A percentile compares a stretch with the other conserved stretches of the same genome.
Conservation (phyloP, 148 eudicot genomes). For the Vaccinium vitisidaea region DNA sequence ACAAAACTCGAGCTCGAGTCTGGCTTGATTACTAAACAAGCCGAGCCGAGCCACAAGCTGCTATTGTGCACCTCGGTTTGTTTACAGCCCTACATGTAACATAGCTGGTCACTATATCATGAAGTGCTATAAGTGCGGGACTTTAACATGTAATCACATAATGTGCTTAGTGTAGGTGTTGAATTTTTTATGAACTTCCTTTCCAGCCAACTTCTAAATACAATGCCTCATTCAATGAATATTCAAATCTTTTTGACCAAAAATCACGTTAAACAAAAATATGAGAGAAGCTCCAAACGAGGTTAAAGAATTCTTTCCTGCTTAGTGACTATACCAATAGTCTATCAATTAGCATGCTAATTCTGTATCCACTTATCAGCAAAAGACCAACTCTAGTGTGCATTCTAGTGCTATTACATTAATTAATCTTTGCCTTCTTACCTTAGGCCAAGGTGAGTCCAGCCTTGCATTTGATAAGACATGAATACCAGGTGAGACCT, state of each 20-base stretch:
- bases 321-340: neutral
- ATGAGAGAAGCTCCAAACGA: neutral
- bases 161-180: neutral
- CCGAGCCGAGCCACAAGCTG: no score
- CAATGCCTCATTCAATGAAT: neutral
- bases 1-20: no score
- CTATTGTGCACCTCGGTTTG: no score
- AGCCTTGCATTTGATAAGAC: slow-evolving; percentile 76
- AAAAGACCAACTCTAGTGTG: neutral
- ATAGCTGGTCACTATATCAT: neutral
- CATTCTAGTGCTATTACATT: neutral
- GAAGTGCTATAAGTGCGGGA: neutral
- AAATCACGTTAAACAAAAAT: neutral
- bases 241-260: neutral
- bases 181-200: neutral
- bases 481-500: slow-evolving; percentile 72
- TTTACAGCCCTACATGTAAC: no score
- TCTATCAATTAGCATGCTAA: neutral
- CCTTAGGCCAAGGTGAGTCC: slow-evolving; percentile 87
- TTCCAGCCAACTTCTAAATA: neutral
- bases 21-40: no score
- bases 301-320: neutral
- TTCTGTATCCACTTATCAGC: neutral
- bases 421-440: slow-evolving; percentile 18
- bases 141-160: neutral